phyloP scores from a whole-genome alignment of 768 basidiomycete genomes.

The Termitomyces heimii region DNA sequence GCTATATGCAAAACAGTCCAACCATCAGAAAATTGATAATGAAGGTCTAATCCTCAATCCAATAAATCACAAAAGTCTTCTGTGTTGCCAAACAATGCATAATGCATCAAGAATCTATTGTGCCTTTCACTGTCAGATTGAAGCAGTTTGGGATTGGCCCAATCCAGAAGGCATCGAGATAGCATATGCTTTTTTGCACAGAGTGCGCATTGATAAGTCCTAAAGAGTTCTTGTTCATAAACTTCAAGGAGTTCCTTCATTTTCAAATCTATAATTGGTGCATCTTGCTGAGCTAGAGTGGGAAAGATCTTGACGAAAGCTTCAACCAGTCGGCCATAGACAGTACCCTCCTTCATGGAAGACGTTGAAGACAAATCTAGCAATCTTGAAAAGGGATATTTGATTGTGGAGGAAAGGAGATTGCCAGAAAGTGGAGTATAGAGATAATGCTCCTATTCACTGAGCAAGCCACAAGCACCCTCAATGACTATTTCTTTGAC shows the following conservation, averaged over 20 bases:
- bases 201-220: neutral
- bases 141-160: neutral
- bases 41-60: neutral
- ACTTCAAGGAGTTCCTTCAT: neutral
- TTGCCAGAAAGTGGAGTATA: too few species aligned
- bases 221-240: neutral
- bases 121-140: neutral
- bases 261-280: neutral
- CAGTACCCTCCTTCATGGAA: neutral
- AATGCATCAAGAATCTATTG: too few species aligned
- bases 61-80: neutral
- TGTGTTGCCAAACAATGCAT: neutral
- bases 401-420: neutral
- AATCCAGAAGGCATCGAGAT: neutral
- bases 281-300: neutral
- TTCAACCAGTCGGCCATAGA: neutral
- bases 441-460: too few species aligned
- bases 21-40: neutral
- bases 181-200: neutral
- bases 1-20: neutral
- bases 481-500: neutral
- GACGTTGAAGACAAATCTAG: neutral
- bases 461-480: neutral
- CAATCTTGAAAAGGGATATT: neutral
- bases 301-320: neutral